Base-by-base conservation (phyloP, 441 rosid genomes). In the Adansonia grandidieri region DNA sequence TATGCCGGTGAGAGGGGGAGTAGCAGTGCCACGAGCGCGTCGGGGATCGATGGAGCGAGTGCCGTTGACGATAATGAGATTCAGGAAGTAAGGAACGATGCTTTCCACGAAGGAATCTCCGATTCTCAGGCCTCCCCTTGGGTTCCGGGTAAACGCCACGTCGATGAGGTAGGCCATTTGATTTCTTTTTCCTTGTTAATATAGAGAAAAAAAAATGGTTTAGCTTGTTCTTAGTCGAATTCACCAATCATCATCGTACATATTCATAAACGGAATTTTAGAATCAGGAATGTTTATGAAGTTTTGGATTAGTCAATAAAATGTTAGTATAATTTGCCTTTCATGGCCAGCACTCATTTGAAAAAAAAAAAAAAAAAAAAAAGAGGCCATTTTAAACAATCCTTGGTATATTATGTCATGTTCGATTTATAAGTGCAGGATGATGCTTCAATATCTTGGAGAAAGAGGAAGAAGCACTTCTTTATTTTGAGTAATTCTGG, bases 391-490 rank as follows among this genome's bases (percentile, higher is more conserved):
- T 14, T 50, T 66, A 37, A 40, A 57, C 20, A 73, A 57, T 45
- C 28, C 11, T 37, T 64, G 56, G 71, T 32, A 56, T 83, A 75
- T 83, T 65, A 80, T 77, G 37, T 72, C 60, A 50, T 50, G 47
- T 83, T 80, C 82, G 62, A 77, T 86, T 82, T 58, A 17, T 71
- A 64, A 87, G 88, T 84, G 88, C 96, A 96, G 99, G 99, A 96
- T 65, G 99, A 96, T 85, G 91, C 90, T 65, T 94, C 98, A 4
- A 79, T 89, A 58, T 88, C 99, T 40, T 96, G 99, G 99, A 92
- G 98, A 78, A 96, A 96, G 88, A 94, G 99, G 87, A 96, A 94
- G 90, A 96, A 94, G 84, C 99, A 96, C 83, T 96, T 96, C 79
- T 94, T 96, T 82, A 86, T 96, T 63, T 82, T 96, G 88, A 96